These are phyloP conservation scores for Xenosphaeropsis pyriputrescens DNA, from an alignment of 2,329 filamentous ascomycete genomes.

Conservation along the genomic window DNA sequence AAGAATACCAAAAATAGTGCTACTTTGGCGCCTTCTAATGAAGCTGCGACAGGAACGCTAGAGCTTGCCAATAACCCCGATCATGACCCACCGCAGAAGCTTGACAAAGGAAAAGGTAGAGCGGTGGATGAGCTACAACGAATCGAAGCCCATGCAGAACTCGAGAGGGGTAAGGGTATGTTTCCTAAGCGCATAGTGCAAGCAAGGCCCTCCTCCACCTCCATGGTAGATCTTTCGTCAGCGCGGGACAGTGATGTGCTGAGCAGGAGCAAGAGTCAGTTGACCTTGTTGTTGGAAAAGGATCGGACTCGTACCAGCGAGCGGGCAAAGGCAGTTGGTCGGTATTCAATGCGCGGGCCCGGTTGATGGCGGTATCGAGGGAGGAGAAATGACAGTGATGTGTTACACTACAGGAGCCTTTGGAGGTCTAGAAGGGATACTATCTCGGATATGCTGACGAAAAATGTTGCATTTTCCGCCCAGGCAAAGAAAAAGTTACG, in stretches of 20 bases:
- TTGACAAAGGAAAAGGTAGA: conserved; percentile 11
- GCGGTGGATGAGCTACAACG: conserved; percentile 4
- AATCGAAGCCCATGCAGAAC: conserved; percentile 1
- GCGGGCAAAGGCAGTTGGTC: too few species aligned
- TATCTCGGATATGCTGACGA: too few species aligned
- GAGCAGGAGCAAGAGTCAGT: conserved; percentile 44
- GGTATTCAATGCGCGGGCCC: too few species aligned
- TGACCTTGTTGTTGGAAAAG: conserved; percentile 40
- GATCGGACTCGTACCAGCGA: conserved; percentile 24
- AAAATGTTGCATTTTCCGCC: too few species aligned
- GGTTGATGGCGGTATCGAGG: too few species aligned
- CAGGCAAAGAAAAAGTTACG: too few species aligned
- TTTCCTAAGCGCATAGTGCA: conserved; percentile 13
- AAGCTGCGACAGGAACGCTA: conserved; percentile 11
- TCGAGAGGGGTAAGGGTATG: conserved; percentile 1
- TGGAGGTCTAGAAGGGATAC: too few species aligned
- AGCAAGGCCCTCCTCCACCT: conserved; percentile 1
- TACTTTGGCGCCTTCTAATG: conserved; percentile 12
- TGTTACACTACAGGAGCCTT: too few species aligned
- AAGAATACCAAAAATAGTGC: conserved; percentile 10
- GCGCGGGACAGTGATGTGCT: conserved; percentile 20
- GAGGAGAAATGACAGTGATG: too few species aligned
- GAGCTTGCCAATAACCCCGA: conserved; percentile 6
- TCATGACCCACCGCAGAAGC: background rate
- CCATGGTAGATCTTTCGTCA: background rate